Evolutionary conservation across 768 basidiomycete species (phyloP).

Genomic region (Podaxis sp.): DNA sequence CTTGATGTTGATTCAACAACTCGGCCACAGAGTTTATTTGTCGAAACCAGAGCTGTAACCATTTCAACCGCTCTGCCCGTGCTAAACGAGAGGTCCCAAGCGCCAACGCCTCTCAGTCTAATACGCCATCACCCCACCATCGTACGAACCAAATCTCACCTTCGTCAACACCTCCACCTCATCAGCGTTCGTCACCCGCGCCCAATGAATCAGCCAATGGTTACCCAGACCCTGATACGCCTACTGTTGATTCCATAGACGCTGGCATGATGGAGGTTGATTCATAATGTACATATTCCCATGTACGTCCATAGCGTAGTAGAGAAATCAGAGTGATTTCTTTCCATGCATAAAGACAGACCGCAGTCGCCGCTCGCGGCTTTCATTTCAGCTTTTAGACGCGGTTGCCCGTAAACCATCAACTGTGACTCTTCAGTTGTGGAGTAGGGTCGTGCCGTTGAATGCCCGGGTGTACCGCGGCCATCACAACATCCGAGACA

Average conservation of each 20-base stretch:
- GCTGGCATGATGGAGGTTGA: constrained; percentile 13
- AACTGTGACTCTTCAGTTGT: not conserved
- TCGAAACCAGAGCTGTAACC: constrained; percentile 62
- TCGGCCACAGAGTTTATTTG: constrained; percentile 6
- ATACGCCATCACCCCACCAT: not conserved
- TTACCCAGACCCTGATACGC: constrained; percentile 9
- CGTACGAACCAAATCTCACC: not conserved
- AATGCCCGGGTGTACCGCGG: not conserved
- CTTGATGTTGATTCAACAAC: not conserved
- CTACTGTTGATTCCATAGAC: constrained; percentile 14
- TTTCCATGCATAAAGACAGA: not conserved
- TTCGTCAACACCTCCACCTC: not conserved
- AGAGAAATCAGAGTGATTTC: not conserved
- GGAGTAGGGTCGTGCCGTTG: not conserved
- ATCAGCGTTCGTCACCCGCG: not conserved
- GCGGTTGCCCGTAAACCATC: constrained; percentile 4
- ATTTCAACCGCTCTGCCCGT: constrained; percentile 65
- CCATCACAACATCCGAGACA: not conserved
- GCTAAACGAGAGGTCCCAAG: constrained; percentile 30
- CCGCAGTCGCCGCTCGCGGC: not conserved
- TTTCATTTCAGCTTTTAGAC: constrained; percentile 4
- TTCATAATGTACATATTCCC: not conserved
- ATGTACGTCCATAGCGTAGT: not conserved
- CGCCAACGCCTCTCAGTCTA: constrained; percentile 16
- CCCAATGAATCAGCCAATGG: not conserved